phyloP scores from a whole-genome alignment of 2,329 filamentous ascomycete species.

The Stachybotrys chlorohalonatus region DNA sequence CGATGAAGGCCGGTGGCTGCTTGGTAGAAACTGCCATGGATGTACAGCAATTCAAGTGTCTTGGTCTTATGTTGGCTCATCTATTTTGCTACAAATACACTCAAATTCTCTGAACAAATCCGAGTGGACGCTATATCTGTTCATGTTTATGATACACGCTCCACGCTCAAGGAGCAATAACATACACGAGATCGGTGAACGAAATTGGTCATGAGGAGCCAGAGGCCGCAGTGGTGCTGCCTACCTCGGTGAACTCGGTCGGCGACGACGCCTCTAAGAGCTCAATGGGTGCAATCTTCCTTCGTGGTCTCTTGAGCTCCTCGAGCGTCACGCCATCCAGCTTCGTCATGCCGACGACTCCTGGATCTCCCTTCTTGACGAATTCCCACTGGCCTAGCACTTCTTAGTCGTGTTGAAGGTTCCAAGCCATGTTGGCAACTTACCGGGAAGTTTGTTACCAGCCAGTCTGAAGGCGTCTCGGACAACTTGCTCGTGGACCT shows the following conservation, averaged over 20 bases:
- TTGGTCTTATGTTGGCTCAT: too few species aligned
- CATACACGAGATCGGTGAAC: neutral
- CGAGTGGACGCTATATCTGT: neutral
- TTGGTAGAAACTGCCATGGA: too few species aligned
- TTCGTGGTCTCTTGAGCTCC: slow-evolving; percentile 71
- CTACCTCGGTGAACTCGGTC: slow-evolving; percentile 21
- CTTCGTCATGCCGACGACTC: slow-evolving; percentile 89
- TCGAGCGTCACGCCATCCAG: slow-evolving; percentile 76
- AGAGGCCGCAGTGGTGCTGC: slow-evolving; percentile 23
- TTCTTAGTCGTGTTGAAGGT: slow-evolving; percentile 9
- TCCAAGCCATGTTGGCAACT: slow-evolving; percentile 17
- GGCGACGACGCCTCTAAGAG: slow-evolving; percentile 22
- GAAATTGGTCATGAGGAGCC: slow-evolving; percentile 11
- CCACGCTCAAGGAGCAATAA: slow-evolving; percentile 1
- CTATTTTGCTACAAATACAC: neutral
- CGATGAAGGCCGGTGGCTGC: too few species aligned
- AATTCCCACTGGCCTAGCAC: slow-evolving; percentile 73
- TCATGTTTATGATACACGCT: slow-evolving; percentile 11
- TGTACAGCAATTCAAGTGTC: too few species aligned
- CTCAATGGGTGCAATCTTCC: slow-evolving; percentile 44
- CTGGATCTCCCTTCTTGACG: slow-evolving; percentile 82
- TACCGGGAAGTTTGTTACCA: slow-evolving; percentile 89
- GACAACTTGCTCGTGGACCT: slow-evolving; percentile 89
- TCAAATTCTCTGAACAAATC: neutral
- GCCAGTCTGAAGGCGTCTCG: slow-evolving; percentile 90